Base-by-base conservation (phyloP, 495 filamentous ascomycete genomes). In the Hypomontagnella submonticulosa region DNA sequence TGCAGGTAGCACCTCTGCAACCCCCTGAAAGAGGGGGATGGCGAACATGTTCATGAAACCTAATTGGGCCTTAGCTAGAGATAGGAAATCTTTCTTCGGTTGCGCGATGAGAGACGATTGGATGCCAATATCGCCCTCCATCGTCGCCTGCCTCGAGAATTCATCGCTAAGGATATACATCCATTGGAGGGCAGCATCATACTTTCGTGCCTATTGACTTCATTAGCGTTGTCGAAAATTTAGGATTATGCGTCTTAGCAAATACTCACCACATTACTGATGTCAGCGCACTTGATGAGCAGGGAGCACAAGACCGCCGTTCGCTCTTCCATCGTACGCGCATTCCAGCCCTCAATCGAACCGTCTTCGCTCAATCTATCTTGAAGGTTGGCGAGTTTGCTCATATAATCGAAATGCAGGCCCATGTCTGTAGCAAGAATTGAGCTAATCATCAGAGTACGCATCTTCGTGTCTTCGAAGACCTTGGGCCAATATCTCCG, bases 371-470 rank as follows among this genome's bases (percentile, higher is more conserved):
- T 79, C 11, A 92, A 80, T 71, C 91, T 93, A 55, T 87, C 82
- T 75, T 96, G 90, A 61, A 97, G 73, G 38, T 88, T 87, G 32
- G 82, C 86, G 55, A 98, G 77, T 64, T 89, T 89, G 63, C 87
- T 85, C 93, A 98, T 97, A 71, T 97, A 99, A 68, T 95, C 90
- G 67, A 96, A 96, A 75, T 99, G 95, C 38, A 97, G 75, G 13
- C 92, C 91, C 95, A 99, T 99, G 72, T 99, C 95, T 4, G 95
- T 99, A 0, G 95, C 92, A 47, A 99, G 77, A 59, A 99, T 98
- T 20, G 91, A 93, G 71, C 90, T 97, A 70, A 97, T 97, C 84
- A 98, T 93, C 0, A 96, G 82, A 63, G 89, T 89, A 53, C 95
- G 88, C 80, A 97, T 89, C 37, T 88, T 85, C 38, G 79, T 79